These are phyloP conservation scores for Aspergillus sojae DNA, from an alignment of 2,329 filamentous ascomycete species.

Conservation along the genomic window DNA sequence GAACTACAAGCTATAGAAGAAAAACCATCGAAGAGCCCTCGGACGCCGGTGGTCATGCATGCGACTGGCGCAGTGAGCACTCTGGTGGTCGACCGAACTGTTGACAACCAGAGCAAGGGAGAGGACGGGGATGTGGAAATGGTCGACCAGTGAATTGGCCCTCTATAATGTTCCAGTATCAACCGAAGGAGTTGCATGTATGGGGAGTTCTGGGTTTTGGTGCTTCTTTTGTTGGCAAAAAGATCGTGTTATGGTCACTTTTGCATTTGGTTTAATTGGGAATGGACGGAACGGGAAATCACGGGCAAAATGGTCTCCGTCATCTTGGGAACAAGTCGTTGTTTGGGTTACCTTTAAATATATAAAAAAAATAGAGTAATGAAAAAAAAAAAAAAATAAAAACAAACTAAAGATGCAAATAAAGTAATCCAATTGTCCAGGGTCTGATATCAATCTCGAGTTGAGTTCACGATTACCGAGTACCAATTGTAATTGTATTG, in stretches of 20 bases:
- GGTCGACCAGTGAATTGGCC: slow-evolving; percentile 43
- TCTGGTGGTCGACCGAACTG: slow-evolving; percentile 57
- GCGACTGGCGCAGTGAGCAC: slow-evolving; percentile 51
- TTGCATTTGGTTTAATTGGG: slow-evolving; percentile 4
- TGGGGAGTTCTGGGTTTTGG: slow-evolving; percentile 6
- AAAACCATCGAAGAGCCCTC: slow-evolving; percentile 30
- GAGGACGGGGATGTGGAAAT: slow-evolving; percentile 62
- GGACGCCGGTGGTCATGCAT: slow-evolving; percentile 37
- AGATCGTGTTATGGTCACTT: slow-evolving; percentile 1
- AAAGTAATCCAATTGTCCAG: background rate
- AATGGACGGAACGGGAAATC: slow-evolving; percentile 16
- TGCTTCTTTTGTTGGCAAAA: slow-evolving; percentile 12
- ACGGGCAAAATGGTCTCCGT: slow-evolving; percentile 8
- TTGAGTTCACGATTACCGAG: background rate
- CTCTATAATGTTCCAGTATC: background rate
- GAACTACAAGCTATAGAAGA: slow-evolving; percentile 18
- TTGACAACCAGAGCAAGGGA: slow-evolving; percentile 44
- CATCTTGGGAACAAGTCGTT: background rate
- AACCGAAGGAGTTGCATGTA: slow-evolving; percentile 12
- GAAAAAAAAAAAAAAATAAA: background rate
- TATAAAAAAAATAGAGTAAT: background rate
- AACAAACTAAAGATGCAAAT: background rate
- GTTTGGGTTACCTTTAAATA: background rate
- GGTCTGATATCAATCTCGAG: background rate
- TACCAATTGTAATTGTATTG: background rate